These are phyloP conservation scores for Aspergillus baeticus DNA, from an alignment of 495 filamentous ascomycete species.

Conservation along the genomic window DNA sequence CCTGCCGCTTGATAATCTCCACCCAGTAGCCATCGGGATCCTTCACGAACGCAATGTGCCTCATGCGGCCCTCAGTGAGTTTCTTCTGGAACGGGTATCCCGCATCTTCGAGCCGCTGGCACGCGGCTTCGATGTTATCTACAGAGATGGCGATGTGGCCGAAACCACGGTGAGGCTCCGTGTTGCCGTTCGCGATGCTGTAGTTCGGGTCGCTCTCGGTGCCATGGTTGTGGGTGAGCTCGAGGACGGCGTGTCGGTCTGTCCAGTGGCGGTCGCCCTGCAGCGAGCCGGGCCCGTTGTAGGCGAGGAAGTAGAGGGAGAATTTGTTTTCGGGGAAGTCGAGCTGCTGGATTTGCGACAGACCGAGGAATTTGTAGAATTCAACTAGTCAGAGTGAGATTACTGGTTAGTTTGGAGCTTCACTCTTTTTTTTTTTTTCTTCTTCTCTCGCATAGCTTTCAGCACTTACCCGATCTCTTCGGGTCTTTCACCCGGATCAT, in stretches of 20 bases:
- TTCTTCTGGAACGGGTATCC: constrained; percentile 95
- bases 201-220: constrained; percentile 84
- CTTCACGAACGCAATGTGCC: constrained; percentile 83
- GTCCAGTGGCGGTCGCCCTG: constrained; percentile 74
- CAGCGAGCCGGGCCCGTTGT: constrained; percentile 70
- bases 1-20: constrained; percentile 59
- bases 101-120: constrained; percentile 81
- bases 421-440: too few species aligned
- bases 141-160: constrained; percentile 87
- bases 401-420: neutral
- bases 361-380: constrained; percentile 92
- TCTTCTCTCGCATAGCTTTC: too few species aligned
- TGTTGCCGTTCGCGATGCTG: constrained; percentile 85
- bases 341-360: constrained; percentile 77
- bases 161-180: constrained; percentile 81
- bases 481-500: constrained; percentile 97
- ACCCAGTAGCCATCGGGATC: constrained; percentile 97
- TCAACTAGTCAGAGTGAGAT: constrained; percentile 53
- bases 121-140: constrained; percentile 87
- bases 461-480: constrained; percentile 61
- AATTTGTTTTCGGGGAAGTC: constrained; percentile 79
- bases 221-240: constrained; percentile 96
- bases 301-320: constrained; percentile 61
- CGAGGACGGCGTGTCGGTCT: constrained; percentile 85
- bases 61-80: constrained; percentile 83